Conservation (phyloP, 73 alveolate genomes). For the Paramecium primaurelia region DNA sequence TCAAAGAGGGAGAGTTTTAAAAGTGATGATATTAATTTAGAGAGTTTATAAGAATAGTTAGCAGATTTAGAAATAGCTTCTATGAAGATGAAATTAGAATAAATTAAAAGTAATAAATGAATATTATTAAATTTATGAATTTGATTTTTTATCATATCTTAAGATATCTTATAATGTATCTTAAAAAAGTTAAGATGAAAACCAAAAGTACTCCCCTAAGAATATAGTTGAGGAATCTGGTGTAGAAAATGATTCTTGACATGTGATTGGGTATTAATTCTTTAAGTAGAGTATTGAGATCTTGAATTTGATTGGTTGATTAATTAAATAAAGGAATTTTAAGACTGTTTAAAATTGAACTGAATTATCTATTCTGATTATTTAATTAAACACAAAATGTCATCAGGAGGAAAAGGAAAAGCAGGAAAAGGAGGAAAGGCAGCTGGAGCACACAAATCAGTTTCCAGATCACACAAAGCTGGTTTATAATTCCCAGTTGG, state of each 20-base stretch:
- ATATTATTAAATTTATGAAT: not conserved
- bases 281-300: conserved; percentile 2
- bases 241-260: not conserved
- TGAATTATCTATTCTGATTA: not conserved
- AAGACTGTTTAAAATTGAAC: not conserved
- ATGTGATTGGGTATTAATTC: not conserved
- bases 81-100: not conserved
- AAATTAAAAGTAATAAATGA: not conserved
- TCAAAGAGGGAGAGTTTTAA: not conserved
- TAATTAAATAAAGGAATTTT: not conserved
- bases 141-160: not conserved
- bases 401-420: conserved; percentile 72
- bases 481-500: conserved; percentile 92
- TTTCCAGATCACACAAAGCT: conserved; percentile 72
- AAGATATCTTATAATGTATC: not conserved
- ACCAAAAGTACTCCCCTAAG: not conserved
- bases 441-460: conserved; percentile 77
- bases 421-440: conserved; percentile 84
- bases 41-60: not conserved
- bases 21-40: not conserved
- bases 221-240: conserved; percentile 7
- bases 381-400: not conserved
- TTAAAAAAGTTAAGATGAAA: not conserved
- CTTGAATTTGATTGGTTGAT: not conserved
- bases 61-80: not conserved